These are phyloP conservation scores for Elsinoe arachidis DNA, from an alignment of 2,329 filamentous ascomycete species.

Conservation along the genomic window DNA sequence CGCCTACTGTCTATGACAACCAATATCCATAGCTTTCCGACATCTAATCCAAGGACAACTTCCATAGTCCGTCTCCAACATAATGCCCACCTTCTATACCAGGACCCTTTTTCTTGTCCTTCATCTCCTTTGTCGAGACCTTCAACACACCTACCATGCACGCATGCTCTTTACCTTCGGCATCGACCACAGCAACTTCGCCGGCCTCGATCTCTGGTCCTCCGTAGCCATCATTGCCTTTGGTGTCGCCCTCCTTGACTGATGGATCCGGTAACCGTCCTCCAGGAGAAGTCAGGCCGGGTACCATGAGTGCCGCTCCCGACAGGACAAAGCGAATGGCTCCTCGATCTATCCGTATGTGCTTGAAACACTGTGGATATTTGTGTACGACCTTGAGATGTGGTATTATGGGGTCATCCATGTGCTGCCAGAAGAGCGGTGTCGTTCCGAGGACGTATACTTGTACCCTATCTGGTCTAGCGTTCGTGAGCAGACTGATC, in stretches of 20 bases:
- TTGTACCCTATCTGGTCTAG: slow-evolving; percentile 70
- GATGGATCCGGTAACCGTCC: slow-evolving; percentile 61
- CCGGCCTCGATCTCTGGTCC: slow-evolving; percentile 68
- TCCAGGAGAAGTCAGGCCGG: slow-evolving; percentile 76
- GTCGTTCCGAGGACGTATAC: slow-evolving; percentile 73
- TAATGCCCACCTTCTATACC: slow-evolving; percentile 92
- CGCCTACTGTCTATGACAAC: not conserved
- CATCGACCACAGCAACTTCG: slow-evolving; percentile 76
- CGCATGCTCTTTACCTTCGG: slow-evolving; percentile 87
- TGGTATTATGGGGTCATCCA: slow-evolving; percentile 67
- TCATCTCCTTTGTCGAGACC: slow-evolving; percentile 81
- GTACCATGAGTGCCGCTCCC: slow-evolving; percentile 92
- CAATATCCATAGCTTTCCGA: not conserved
- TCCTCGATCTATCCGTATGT: slow-evolving; percentile 83
- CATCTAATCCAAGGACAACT: slow-evolving; percentile 49
- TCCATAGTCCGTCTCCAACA: slow-evolving; percentile 90
- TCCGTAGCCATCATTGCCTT: slow-evolving; percentile 38
- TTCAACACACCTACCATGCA: slow-evolving; percentile 81
- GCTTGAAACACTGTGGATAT: slow-evolving; percentile 76
- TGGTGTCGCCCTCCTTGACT: slow-evolving; percentile 29
- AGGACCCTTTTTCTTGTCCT: slow-evolving; percentile 86
- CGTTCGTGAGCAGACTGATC: not conserved
- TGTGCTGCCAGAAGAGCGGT: slow-evolving; percentile 87
- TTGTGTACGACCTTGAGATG: slow-evolving; percentile 84
- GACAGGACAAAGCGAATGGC: slow-evolving; percentile 94